Percentiles rank a stretch among this genome's conserved stretches.
Conservation (phyloP, 2,329 filamentous ascomycete genomes). For the Penicillium oxalicum region DNA sequence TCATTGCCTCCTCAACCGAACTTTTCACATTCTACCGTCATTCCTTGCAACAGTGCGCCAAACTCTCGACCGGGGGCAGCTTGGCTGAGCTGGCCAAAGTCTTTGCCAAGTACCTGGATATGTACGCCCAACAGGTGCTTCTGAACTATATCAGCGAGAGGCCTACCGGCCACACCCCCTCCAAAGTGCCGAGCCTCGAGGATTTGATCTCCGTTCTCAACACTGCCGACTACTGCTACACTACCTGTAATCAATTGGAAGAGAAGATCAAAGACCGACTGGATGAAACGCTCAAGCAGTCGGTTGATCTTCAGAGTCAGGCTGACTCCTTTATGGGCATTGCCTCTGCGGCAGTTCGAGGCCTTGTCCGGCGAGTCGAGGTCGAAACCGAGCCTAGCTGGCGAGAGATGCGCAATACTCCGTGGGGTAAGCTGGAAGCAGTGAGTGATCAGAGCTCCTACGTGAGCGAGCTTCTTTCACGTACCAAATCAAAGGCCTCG, state of each 20-base stretch:
- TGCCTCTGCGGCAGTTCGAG: conserved; percentile 76
- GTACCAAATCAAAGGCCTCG: conserved; percentile 63
- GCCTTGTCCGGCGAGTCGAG: conserved; percentile 79
- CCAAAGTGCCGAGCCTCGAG: conserved; percentile 53
- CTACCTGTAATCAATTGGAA: conserved; percentile 85
- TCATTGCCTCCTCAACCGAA: conserved; percentile 90
- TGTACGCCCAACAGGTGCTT: conserved; percentile 90
- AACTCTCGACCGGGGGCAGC: conserved; percentile 84
- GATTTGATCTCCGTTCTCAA: conserved; percentile 84
- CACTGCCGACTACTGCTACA: conserved; percentile 95
- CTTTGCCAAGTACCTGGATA: conserved; percentile 87
- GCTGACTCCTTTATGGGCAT: conserved; percentile 94
- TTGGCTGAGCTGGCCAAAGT: conserved; percentile 78
- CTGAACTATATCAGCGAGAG: conserved; percentile 63
- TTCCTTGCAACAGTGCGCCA: conserved; percentile 88
- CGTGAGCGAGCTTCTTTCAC: conserved; percentile 70
- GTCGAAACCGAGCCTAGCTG: conserved; percentile 76
- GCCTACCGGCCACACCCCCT: conserved; percentile 49
- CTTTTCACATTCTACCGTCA: conserved; percentile 96
- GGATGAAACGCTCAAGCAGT: conserved; percentile 66
- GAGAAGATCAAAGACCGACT: conserved; percentile 90
- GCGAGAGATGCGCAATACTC: conserved; percentile 95
- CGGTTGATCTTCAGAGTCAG: conserved; percentile 85
- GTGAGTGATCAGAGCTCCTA: conserved; percentile 93
- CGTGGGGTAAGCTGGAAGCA: conserved; percentile 88